Percentiles rank a stretch among this genome's conserved stretches.
Evolutionary conservation across 2,329 filamentous ascomycete genomes (phyloP).

Genomic region (Colletotrichum cuscutae): DNA sequence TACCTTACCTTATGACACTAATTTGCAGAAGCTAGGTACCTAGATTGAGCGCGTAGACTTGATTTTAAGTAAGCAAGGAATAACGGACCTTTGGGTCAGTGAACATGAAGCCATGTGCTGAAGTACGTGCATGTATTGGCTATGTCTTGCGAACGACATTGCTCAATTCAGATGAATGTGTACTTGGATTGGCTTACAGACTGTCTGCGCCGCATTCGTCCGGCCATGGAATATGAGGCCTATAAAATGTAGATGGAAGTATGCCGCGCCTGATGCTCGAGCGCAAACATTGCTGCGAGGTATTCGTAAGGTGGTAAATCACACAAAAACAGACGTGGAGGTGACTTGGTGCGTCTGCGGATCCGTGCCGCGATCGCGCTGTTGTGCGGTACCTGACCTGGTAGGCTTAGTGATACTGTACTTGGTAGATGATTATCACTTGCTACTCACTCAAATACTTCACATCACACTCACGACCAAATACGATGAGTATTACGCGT

Average conservation of each 20-base stretch:
- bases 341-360: neutral
- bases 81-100: neutral
- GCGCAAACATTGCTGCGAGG: no score
- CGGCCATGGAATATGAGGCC: neutral
- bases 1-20: neutral
- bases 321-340: neutral
- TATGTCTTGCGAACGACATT: neutral
- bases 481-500: neutral
- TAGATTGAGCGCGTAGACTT: neutral
- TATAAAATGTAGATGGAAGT: neutral
- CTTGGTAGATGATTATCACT: neutral
- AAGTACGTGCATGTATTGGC: neutral
- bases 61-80: neutral
- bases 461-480: neutral
- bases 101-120: neutral
- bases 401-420: neutral
- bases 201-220: neutral
- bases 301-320: no score
- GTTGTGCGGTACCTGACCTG: neutral
- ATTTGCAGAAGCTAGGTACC: neutral
- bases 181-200: neutral
- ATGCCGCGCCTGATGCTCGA: no score
- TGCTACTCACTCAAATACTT: neutral
- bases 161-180: neutral
- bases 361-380: conserved; percentile 29